Conservation (phyloP, 106 monocot species). For the Alisma plantagoaquatica region DNA sequence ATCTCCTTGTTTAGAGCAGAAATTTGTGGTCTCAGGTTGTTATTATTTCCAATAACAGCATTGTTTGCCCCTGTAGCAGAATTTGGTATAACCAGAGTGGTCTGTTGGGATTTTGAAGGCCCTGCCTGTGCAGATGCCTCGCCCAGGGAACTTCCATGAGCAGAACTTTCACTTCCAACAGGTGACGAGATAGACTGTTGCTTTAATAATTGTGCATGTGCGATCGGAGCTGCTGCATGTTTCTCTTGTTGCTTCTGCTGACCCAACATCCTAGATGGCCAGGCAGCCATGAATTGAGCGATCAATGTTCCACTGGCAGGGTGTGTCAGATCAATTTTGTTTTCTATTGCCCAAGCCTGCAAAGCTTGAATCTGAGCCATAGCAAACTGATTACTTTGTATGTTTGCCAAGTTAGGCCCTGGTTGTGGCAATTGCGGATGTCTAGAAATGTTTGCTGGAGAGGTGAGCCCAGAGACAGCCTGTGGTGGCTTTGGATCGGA, state of each 20-base stretch:
- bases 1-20: slow-evolving; percentile 21
- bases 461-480: slow-evolving; percentile 22
- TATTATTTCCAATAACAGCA: slow-evolving; percentile 23
- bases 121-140: slow-evolving; percentile 31
- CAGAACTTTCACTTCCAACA: slow-evolving; percentile 51
- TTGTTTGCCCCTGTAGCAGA: slow-evolving; percentile 13
- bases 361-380: slow-evolving; percentile 68
- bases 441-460: slow-evolving; percentile 25
- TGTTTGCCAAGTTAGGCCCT: slow-evolving; percentile 25
- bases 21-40: slow-evolving; percentile 37
- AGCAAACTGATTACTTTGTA: slow-evolving; percentile 39
- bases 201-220: slow-evolving; percentile 29
- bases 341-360: slow-evolving; percentile 82
- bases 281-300: slow-evolving; percentile 63
- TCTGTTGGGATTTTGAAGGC: slow-evolving; percentile 24
- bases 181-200: slow-evolving; percentile 38
- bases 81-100: slow-evolving; percentile 18
- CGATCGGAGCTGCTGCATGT: slow-evolving; percentile 9
- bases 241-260: slow-evolving; percentile 45
- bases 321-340: slow-evolving; percentile 67
- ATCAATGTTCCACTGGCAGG: slow-evolving; percentile 62
- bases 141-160: slow-evolving; percentile 30
- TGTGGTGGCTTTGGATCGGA: slow-evolving; percentile 39
- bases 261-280: slow-evolving; percentile 46
- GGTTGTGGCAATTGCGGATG: slow-evolving; percentile 28